Evolutionary conservation across 352 stramenopile genomes (phyloP).

Genomic region (Thalassiosira ordinaria): DNA sequence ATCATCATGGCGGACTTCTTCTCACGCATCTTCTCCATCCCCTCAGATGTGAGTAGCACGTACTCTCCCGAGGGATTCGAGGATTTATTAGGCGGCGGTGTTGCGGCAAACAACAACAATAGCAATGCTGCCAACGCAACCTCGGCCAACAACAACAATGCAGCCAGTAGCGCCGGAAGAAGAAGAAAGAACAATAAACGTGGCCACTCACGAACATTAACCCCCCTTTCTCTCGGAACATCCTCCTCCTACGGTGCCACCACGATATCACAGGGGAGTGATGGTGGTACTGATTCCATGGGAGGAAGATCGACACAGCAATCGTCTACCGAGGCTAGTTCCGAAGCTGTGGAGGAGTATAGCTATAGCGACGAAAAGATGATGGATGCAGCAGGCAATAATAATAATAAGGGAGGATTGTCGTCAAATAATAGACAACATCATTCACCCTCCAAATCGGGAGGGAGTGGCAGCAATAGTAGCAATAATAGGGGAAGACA

Average conservation of each 20-base stretch:
- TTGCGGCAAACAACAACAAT: conserved; percentile 2
- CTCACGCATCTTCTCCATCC: conserved; percentile 48
- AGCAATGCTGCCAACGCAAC: no score
- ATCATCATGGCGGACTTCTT: conserved; percentile 49
- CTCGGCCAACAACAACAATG: no score
- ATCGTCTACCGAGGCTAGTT: conserved; percentile 7
- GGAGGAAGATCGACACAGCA: neutral
- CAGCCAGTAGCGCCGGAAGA: neutral
- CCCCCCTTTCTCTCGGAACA: neutral
- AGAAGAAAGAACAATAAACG: conserved; percentile 1
- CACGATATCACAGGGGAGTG: neutral
- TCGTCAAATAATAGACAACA: no score
- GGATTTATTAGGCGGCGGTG: no score
- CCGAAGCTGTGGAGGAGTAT: conserved; percentile 28
- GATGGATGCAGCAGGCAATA: no score
- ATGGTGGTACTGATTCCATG: neutral
- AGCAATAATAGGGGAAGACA: conserved; percentile 23
- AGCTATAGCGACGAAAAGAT: neutral
- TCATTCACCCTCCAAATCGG: no score
- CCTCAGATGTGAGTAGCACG: conserved; percentile 30
- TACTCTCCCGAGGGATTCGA: conserved; percentile 15
- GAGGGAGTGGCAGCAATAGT: no score
- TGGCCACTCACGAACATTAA: neutral
- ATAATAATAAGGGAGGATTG: no score
- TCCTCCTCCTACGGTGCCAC: neutral